These are phyloP conservation scores for Entonaema liquescens DNA, from an alignment of 495 filamentous ascomycete genomes.

Conservation along the genomic window DNA sequence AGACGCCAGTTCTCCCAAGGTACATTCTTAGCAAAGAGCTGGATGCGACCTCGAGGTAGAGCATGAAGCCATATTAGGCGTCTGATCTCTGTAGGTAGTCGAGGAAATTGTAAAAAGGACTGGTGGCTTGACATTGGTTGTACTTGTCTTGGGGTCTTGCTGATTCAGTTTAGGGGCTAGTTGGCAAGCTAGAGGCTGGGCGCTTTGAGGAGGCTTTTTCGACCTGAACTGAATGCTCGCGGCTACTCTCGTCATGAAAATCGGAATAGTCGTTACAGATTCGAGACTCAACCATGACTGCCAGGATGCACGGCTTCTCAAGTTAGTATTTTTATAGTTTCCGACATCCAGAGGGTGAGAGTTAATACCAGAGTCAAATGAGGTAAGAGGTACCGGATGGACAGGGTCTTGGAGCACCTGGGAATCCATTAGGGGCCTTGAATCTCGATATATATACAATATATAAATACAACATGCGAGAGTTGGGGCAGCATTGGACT, in stretches of 20 bases:
- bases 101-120: conserved; percentile 39
- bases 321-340: conserved; percentile 1
- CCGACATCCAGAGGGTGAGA: background rate
- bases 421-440: conserved; percentile 23
- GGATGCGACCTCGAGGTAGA: conserved; percentile 41
- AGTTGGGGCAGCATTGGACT: conserved; percentile 28
- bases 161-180: conserved; percentile 20
- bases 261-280: conserved; percentile 10
- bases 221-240: background rate
- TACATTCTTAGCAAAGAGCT: conserved; percentile 45
- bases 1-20: conserved; percentile 47
- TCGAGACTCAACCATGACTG: conserved; percentile 30
- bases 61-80: conserved; percentile 42
- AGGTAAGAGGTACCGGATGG: background rate
- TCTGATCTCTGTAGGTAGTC: conserved; percentile 44
- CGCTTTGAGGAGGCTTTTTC: conserved; percentile 13
- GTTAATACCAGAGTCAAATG: conserved; percentile 4
- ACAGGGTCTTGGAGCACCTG: background rate
- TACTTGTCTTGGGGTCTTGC: conserved; percentile 1
- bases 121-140: conserved; percentile 34
- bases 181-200: conserved; percentile 14
- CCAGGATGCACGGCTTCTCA: conserved; percentile 7
- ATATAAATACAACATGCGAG: conserved; percentile 24
- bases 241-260: conserved; percentile 20
- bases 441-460: conserved; percentile 23